Base-by-base conservation (phyloP, 2,329 filamentous ascomycete genomes). In the Colletotrichum truncatum region DNA sequence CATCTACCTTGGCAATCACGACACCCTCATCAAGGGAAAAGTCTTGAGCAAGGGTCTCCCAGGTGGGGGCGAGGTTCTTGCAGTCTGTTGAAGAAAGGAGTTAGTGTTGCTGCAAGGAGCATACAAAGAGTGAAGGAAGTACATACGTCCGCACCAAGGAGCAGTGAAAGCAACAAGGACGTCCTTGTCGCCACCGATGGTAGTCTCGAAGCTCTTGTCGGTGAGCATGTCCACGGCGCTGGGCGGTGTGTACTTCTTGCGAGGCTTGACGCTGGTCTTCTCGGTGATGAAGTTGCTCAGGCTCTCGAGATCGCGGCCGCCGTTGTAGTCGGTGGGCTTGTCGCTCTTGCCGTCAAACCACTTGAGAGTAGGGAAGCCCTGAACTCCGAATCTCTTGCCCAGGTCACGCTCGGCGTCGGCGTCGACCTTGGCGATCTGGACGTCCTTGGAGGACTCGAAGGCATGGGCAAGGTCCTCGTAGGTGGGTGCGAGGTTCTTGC, bases 111-210 rank as follows among this genome's bases (percentile, higher is more conserved):
- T 39, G 11, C 16, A 18, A 25, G 21, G 41, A n/a, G n/a, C n/a
- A n/a, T n/a, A 21, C 46, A 46, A 43, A 38, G 43, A 56, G 53
- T 62, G 36, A 65, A 12, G 62, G 54, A 3, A 34, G 16, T 51
- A 92, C 94, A 81, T 88, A 98, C 96, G 95, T 79, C 95, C 95
- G 81, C 96, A 99, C 96, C 95, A 98, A 56, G 96, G 94, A 56
- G 96, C 95, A 72, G 97, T 99, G 80, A 99, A 99, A 46, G 97
- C 94, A 76, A 99, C 94, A 59, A 99, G 80, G 18, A 97, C 93
- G 79, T 97, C 86, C 87, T 97, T 94, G 69, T 97, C 93, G 54
- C 89, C 85, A 69, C 95, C 95, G 82, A 98, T 84, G 65, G 87
- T 84, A 76, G 90, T 83, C 79, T 89, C 88, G 81, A 98, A 98